A percentile compares a stretch with the other conserved stretches of the same genome.
Evolutionary conservation across 805 yeast genomes (phyloP).

Genomic region (Schwanniomyces vanrijiae): DNA sequence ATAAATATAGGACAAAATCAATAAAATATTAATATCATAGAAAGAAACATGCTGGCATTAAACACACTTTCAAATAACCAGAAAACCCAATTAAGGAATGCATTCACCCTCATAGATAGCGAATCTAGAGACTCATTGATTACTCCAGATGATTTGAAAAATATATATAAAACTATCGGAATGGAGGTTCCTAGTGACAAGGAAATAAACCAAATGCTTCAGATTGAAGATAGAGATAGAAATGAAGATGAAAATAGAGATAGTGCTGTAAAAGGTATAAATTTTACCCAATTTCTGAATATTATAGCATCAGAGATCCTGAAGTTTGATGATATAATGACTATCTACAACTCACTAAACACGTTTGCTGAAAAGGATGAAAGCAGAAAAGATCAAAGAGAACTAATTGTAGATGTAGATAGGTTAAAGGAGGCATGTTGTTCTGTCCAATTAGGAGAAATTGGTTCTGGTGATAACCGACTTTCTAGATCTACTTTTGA

Average conservation of each 20-base stretch:
- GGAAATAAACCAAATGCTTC: slow-evolving; percentile 52
- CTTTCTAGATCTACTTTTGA: slow-evolving; percentile 46
- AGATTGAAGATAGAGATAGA: slow-evolving; percentile 13
- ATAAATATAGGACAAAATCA: not conserved
- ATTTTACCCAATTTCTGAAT: slow-evolving; percentile 66
- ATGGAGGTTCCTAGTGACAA: slow-evolving; percentile 43
- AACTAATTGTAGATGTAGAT: slow-evolving; percentile 46
- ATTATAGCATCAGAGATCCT: slow-evolving; percentile 57
- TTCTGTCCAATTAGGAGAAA: slow-evolving; percentile 44
- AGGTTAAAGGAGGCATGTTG: slow-evolving; percentile 50
- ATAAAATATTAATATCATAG: not conserved
- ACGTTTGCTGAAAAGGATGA: slow-evolving; percentile 42
- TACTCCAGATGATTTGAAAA: slow-evolving; percentile 52
- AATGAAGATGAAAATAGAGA: slow-evolving; percentile 11
- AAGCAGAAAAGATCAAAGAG: slow-evolving; percentile 19
- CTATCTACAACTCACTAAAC: slow-evolving; percentile 56
- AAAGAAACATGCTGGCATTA: slow-evolving; percentile 24
- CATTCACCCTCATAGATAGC: slow-evolving; percentile 78
- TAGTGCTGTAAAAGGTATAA: slow-evolving; percentile 36
- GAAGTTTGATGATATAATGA: slow-evolving; percentile 51
- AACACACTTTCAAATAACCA: slow-evolving; percentile 57
- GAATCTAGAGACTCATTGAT: slow-evolving; percentile 71
- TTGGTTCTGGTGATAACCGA: slow-evolving; percentile 48
- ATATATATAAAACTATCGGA: slow-evolving; percentile 54
- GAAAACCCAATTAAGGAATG: slow-evolving; percentile 64